Evolutionary conservation across 2,329 filamentous ascomycete genomes (phyloP).

Genomic region (Blumeria graminis): DNA sequence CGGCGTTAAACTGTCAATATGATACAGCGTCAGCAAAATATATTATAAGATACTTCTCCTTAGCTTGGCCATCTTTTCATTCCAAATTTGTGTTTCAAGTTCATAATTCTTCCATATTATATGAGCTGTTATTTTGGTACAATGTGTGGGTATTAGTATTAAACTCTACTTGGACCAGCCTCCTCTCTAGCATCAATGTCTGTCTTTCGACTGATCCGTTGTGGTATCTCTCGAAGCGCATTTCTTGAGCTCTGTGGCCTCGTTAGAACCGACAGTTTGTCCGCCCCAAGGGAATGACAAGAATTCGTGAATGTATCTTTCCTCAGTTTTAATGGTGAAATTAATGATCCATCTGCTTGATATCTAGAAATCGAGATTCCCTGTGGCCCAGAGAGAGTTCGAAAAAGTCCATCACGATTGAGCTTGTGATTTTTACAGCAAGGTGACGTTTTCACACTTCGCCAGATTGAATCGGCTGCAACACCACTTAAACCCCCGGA

Average conservation of each 20-base stretch:
- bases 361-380: constrained; percentile 2
- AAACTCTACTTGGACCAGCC: constrained; percentile 12
- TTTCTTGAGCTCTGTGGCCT: constrained; percentile 13
- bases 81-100: no score
- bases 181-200: constrained; percentile 8
- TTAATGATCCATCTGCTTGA: constrained; percentile 6
- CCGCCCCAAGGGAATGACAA: constrained; percentile 8
- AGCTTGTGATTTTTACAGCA: constrained; percentile 13
- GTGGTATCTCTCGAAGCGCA: constrained; percentile 11
- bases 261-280: constrained; percentile 6
- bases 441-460: constrained; percentile 23
- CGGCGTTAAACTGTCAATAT: no score
- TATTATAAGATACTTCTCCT: no score
- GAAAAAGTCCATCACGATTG: constrained; percentile 10
- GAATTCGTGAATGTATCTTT: constrained; percentile 2
- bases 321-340: constrained; percentile 5
- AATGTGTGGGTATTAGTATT: neutral
- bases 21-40: no score
- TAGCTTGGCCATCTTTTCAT: no score
- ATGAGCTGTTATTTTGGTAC: no score
- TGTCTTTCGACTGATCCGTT: constrained; percentile 7
- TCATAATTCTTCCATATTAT: no score
- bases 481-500: constrained; percentile 35
- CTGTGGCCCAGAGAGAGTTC: constrained; percentile 11
- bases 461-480: constrained; percentile 38